Evolutionary conservation across 139 green algal species (phyloP).

Genomic region (Tetratostichococcus sp.): DNA sequence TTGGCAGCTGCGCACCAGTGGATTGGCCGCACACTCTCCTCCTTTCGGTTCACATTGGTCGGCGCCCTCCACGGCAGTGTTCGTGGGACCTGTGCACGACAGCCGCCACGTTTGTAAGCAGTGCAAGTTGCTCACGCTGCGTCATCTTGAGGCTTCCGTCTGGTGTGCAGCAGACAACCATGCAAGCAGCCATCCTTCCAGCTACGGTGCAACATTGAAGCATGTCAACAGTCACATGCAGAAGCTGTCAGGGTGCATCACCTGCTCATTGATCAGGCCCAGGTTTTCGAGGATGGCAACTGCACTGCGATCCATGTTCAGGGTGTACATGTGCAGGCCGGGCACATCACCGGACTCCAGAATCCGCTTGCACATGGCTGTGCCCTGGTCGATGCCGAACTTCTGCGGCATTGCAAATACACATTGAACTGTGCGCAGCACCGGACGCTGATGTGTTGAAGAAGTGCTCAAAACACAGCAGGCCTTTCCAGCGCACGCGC

Average conservation of each 20-base stretch:
- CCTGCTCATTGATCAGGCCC: slow-evolving; percentile 58
- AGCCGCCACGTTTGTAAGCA: background rate
- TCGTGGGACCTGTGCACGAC: slow-evolving; percentile 11
- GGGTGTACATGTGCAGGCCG: slow-evolving; percentile 96
- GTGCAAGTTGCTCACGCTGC: too few species aligned
- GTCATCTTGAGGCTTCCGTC: too few species aligned
- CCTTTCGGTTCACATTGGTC: slow-evolving; percentile 26
- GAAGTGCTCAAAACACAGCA: too few species aligned
- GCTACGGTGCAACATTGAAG: too few species aligned
- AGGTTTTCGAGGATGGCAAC: slow-evolving; percentile 79
- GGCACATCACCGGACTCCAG: slow-evolving; percentile 54
- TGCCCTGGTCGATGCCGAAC: slow-evolving; percentile 86
- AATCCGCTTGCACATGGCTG: slow-evolving; percentile 84
- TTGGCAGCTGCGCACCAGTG: slow-evolving; percentile 53
- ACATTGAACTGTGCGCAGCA: too few species aligned
- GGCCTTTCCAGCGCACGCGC: too few species aligned
- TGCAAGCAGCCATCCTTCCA: too few species aligned
- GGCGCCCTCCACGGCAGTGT: slow-evolving; percentile 48
- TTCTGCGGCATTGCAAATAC: slow-evolving; percentile 42
- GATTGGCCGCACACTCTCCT: slow-evolving; percentile 77
- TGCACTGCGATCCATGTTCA: slow-evolving; percentile 82
- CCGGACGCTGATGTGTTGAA: background rate
- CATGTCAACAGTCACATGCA: too few species aligned
- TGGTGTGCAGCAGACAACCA: too few species aligned
- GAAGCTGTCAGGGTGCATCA: too few species aligned